Evolutionary conservation across 345 rosid species (phyloP), one percentile per base, ranked within the genome.

Genomic region (Reutealis trisperma): DNA sequence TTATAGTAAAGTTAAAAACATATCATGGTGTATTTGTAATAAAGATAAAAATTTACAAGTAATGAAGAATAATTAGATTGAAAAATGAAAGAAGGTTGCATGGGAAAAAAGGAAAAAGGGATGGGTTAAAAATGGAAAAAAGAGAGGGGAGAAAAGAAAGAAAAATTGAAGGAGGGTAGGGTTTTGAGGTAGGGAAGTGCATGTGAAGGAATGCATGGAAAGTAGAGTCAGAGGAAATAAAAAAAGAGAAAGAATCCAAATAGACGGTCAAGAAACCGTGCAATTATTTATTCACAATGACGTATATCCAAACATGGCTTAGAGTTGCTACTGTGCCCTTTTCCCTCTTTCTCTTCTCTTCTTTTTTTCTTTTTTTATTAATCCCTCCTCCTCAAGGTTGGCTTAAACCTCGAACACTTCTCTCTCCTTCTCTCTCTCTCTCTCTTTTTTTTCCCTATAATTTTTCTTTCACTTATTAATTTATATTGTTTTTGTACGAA

Each of bases 151-250:
- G 86, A 80, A 77, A 81, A 65, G 84, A 19, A 18, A 18, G 21
- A 5, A 52, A 16, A 52, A 16, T 0, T 14, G 57, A 47, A 11
- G 15, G 12, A 14, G 3, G 21, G 19, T 54, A 54, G n/a, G 59
- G 51, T 47, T 47, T 47, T 25, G 52, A 47, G 81, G 24, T 77
- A 74, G 82, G 85, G 80, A 85, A 81, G 84, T 84, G 88, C 92
- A 90, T 87, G 94, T 88, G 92, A 84, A 81, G 85, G 80, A 72
- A 80, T 82, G 86, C 91, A 90, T 88, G 90, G 94, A 86, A 90
- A 90, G 87, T 78, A 78, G 92, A 84, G 92, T 84, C 86, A 37
- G 57, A 18, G 21, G 19, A 67, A 84, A 57, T 72, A 2, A 51
- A 73, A 47, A 1, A 34, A 60, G 82, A 79, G 83, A 72, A 81